Conservation (phyloP, 352 stramenopile genomes). For the Globisporangium lucens region DNA sequence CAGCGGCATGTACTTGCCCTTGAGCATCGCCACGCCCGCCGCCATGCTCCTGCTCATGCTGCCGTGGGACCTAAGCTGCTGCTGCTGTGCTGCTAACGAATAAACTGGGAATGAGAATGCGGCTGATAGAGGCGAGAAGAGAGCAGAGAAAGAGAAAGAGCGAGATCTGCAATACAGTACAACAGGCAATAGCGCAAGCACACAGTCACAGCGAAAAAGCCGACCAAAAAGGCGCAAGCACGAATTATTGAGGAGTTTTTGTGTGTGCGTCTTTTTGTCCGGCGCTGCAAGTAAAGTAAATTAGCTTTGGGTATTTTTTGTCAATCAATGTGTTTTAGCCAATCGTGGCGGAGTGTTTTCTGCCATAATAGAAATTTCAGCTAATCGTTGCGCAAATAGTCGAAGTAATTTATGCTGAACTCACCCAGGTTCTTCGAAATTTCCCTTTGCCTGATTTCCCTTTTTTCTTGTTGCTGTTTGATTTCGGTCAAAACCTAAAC, state of each 20-base stretch:
- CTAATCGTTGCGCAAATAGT: background rate
- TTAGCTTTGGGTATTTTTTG: background rate
- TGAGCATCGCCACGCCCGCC: constrained; percentile 38
- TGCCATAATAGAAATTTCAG: background rate
- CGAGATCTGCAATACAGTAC: constrained; percentile 8
- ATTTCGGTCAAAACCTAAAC: too few species aligned
- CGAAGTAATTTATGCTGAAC: background rate
- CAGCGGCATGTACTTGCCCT: constrained; percentile 87
- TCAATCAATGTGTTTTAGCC: background rate
- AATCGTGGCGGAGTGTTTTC: background rate
- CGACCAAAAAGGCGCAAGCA: background rate
- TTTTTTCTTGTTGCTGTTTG: background rate
- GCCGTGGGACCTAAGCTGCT: background rate
- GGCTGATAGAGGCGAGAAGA: background rate
- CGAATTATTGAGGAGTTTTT: background rate
- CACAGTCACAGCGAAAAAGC: background rate
- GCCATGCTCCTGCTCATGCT: constrained; percentile 6
- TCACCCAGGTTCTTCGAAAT: background rate
- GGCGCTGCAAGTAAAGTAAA: background rate
- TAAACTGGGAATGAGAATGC: constrained; percentile 1
- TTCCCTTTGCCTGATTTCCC: background rate
- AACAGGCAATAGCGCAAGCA: background rate
- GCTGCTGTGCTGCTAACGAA: background rate
- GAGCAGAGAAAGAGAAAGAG: background rate
- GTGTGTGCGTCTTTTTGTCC: background rate